Conservation (phyloP, 2,329 filamentous ascomycete genomes). For the Madurella mycetomatis region DNA sequence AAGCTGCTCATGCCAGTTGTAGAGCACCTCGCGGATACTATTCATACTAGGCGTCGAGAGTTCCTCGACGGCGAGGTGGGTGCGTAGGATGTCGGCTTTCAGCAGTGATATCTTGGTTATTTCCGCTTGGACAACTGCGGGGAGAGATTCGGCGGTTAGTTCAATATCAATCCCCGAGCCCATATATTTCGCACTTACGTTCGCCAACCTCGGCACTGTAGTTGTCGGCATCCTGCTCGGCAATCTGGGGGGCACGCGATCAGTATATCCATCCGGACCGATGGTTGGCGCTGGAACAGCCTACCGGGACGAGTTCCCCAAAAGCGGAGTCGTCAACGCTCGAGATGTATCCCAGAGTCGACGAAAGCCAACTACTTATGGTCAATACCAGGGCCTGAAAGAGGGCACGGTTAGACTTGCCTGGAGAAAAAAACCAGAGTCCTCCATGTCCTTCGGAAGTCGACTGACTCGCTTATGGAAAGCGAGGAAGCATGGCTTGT, state of each 20-base stretch:
- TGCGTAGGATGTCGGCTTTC: slow-evolving; percentile 29
- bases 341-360: slow-evolving; percentile 29
- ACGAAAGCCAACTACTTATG: slow-evolving; percentile 29
- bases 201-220: slow-evolving; percentile 22
- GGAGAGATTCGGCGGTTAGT: no score
- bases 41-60: slow-evolving; percentile 27
- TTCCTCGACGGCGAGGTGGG: slow-evolving; percentile 29
- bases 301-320: slow-evolving; percentile 20
- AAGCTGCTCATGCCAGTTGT: slow-evolving; percentile 29
- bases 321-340: slow-evolving; percentile 25
- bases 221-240: slow-evolving; percentile 23
- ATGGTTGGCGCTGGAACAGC: neutral
- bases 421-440: slow-evolving; percentile 30
- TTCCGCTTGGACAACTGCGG: slow-evolving; percentile 29
- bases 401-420: slow-evolving; percentile 8
- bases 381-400: neutral
- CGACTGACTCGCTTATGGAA: slow-evolving; percentile 15
- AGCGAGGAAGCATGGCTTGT: slow-evolving; percentile 9
- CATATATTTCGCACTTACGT: slow-evolving; percentile 16
- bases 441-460: slow-evolving; percentile 29
- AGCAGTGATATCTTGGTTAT: slow-evolving; percentile 30
- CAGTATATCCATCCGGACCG: neutral
- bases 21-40: slow-evolving; percentile 28
- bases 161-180: no score
- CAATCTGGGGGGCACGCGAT: slow-evolving; percentile 17